Evolutionary conservation across 306 rosid species (phyloP).

Genomic region (Nissolia schottii): DNA sequence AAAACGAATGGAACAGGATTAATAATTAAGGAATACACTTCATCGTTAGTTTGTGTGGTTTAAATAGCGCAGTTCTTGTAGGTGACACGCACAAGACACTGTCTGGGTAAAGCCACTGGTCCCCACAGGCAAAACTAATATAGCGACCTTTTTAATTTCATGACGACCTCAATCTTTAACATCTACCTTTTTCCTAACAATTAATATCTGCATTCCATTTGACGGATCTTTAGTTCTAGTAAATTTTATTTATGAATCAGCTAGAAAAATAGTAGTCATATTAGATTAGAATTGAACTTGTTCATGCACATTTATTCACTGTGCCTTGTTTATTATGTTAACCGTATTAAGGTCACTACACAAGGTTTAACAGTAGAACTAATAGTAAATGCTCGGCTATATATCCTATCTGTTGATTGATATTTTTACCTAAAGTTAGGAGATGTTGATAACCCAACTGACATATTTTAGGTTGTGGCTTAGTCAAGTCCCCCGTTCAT

Average conservation of each 20-base stretch:
- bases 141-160: not conserved
- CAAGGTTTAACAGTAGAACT: not conserved
- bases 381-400: not conserved
- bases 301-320: not conserved
- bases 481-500: not conserved
- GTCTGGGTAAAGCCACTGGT: not conserved
- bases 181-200: not conserved
- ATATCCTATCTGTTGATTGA: not conserved
- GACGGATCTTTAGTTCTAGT: not conserved
- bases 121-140: not conserved
- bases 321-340: not conserved
- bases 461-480: conserved; percentile 16
- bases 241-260: not conserved
- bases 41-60: not conserved
- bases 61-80: not conserved
- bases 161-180: not conserved
- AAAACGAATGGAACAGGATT: not conserved
- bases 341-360: not conserved
- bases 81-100: not conserved
- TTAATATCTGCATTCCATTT: not conserved
- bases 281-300: not conserved
- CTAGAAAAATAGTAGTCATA: not conserved
- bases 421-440: conserved; percentile 18
- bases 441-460: not conserved
- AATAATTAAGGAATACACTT: not conserved